Conservation (phyloP, 495 filamentous ascomycete species). For the Penicillium canariense region DNA sequence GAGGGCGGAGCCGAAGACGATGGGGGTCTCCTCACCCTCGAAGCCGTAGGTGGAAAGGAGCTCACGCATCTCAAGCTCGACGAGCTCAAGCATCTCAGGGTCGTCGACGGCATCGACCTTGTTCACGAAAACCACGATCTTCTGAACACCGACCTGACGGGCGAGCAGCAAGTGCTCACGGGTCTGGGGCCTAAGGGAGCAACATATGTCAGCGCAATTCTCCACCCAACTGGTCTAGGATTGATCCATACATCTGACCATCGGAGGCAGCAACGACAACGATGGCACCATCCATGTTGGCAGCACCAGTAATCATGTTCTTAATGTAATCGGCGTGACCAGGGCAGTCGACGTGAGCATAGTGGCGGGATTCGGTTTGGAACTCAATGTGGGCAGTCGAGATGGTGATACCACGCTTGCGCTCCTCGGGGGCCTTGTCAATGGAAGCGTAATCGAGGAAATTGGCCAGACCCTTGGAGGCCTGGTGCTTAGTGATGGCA, state of each 20-base stretch:
- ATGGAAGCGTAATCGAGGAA: slow-evolving; percentile 97
- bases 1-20: slow-evolving; percentile 92
- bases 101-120: slow-evolving; percentile 97
- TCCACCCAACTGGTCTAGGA: not conserved
- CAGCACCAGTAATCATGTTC: slow-evolving; percentile 99
- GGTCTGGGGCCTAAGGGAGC: slow-evolving; percentile 76
- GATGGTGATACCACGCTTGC: slow-evolving; percentile 99
- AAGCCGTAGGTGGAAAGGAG: slow-evolving; percentile 89
- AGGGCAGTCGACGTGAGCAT: slow-evolving; percentile 99
- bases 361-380: slow-evolving; percentile 84
- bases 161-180: slow-evolving; percentile 97
- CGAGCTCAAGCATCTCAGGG: slow-evolving; percentile 98
- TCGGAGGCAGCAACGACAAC: slow-evolving; percentile 98
- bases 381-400: slow-evolving; percentile 98
- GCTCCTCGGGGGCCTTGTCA: slow-evolving; percentile 98
- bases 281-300: slow-evolving; percentile 96
- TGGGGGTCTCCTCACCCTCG: slow-evolving; percentile 96
- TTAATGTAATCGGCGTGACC: slow-evolving; percentile 99
- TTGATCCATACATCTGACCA: slow-evolving; percentile 77
- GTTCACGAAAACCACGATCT: slow-evolving; percentile 98
- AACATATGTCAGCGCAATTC: slow-evolving; percentile 22
- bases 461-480: slow-evolving; percentile 85
- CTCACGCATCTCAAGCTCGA: slow-evolving; percentile 99
- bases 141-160: slow-evolving; percentile 95
- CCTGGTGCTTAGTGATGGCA: slow-evolving; percentile 95